phyloP scores from a whole-genome alignment of 1,139 yeast species.

The Kazachstania sp. region DNA sequence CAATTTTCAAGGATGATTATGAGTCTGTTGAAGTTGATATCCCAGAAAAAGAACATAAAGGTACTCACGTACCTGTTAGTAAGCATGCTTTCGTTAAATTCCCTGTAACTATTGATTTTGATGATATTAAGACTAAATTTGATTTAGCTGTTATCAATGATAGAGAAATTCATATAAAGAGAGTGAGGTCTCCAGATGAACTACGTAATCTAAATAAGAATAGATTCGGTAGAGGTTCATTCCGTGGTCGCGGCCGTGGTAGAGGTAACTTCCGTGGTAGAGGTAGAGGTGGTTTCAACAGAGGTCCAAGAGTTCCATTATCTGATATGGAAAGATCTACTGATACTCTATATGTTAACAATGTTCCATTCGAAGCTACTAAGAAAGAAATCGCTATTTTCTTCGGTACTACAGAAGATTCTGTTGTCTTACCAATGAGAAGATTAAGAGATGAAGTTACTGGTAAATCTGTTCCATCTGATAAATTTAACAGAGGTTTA shows the following conservation, averaged over 20 bases:
- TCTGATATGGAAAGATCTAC: slow-evolving; percentile 30
- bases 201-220: slow-evolving; percentile 17
- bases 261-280: slow-evolving; percentile 19
- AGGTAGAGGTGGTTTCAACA: slow-evolving; percentile 14
- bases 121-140: slow-evolving; percentile 25
- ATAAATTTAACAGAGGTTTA: slow-evolving; percentile 30
- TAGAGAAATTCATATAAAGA: slow-evolving; percentile 28
- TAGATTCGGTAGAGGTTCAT: slow-evolving; percentile 11
- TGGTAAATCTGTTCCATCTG: slow-evolving; percentile 22
- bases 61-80: slow-evolving; percentile 23
- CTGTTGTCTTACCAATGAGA: slow-evolving; percentile 30
- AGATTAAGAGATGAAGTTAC: slow-evolving; percentile 27
- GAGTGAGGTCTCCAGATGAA: slow-evolving; percentile 27
- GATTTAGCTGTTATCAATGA: slow-evolving; percentile 27
- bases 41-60: slow-evolving; percentile 21
- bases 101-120: slow-evolving; percentile 26
- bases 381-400: slow-evolving; percentile 27
- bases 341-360: slow-evolving; percentile 30
- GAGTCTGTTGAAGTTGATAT: slow-evolving; percentile 26
- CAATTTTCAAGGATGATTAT: slow-evolving; percentile 23
- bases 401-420: slow-evolving; percentile 25
- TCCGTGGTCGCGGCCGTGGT: slow-evolving; percentile 13
- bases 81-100: slow-evolving; percentile 30
- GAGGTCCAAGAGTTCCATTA: slow-evolving; percentile 24
- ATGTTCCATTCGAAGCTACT: slow-evolving; percentile 30